Conservation (phyloP, 2,329 filamentous ascomycete species). For the Neurospora crassa region DNA sequence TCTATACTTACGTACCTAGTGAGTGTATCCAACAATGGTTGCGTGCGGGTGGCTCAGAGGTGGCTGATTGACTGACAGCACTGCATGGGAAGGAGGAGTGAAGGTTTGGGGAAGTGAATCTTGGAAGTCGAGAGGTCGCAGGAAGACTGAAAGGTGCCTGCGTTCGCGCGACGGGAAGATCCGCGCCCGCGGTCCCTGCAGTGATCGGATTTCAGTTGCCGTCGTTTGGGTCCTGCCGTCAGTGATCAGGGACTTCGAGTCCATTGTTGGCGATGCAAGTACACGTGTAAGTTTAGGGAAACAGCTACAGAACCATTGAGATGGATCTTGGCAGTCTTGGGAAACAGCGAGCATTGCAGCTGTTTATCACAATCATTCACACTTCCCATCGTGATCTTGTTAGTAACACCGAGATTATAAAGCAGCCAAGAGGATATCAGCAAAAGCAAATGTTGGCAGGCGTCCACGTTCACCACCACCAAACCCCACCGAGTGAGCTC, state of each 20-base stretch:
- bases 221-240: background rate
- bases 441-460: background rate
- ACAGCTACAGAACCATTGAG: background rate
- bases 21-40: background rate
- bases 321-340: background rate
- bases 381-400: background rate
- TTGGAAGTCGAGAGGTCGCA: no score
- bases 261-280: background rate
- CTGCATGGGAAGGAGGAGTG: background rate
- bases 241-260: background rate
- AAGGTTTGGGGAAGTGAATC: no score
- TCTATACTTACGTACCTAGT: no score
- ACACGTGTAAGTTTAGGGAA: background rate
- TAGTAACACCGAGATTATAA: background rate
- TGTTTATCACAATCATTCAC: background rate
- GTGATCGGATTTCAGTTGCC: background rate
- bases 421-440: background rate
- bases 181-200: background rate
- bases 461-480: background rate
- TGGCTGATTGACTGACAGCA: background rate
- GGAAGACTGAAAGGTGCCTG: background rate
- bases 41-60: background rate
- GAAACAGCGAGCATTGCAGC: no score
- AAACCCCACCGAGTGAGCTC: background rate
- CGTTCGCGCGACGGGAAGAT: background rate